These are phyloP conservation scores for Sorghum bicolor DNA, from an alignment of 176 grass and related monocot species.

Conservation along the genomic window DNA sequence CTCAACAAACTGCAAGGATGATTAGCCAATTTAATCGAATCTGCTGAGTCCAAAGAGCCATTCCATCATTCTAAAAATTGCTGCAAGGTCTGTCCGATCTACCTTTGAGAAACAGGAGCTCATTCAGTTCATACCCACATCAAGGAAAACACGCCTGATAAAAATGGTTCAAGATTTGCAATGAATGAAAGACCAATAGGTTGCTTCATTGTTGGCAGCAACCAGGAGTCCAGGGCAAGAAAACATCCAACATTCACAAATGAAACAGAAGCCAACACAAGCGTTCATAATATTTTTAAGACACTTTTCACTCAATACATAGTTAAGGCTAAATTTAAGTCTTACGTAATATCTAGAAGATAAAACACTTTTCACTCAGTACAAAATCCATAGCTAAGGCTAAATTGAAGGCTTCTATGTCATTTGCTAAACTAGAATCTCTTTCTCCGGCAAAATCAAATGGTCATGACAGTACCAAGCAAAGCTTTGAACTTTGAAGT, in stretches of 20 bases:
- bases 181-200: not conserved
- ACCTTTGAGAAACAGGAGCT: not conserved
- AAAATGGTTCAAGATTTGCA: not conserved
- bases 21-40: not conserved
- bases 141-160: not conserved
- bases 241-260: not conserved
- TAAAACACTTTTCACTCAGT: not conserved
- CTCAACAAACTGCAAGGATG: not conserved
- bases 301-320: not conserved
- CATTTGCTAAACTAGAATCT: not conserved
- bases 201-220: not conserved
- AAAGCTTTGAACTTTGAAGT: not conserved
- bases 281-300: not conserved
- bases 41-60: not conserved
- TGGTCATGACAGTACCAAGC: not conserved
- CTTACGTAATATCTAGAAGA: not conserved
- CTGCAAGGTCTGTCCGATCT: not conserved
- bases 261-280: not conserved
- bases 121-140: not conserved
- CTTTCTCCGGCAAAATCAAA: constrained; percentile 2
- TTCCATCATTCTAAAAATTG: not conserved
- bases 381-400: not conserved
- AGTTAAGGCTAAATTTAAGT: not conserved
- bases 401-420: not conserved
- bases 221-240: not conserved